A percentile compares a stretch with the other conserved stretches of the same genome.
Evolutionary conservation across 768 basidiomycete genomes (phyloP).

Genomic region (Rhizopogon salebrosus): DNA sequence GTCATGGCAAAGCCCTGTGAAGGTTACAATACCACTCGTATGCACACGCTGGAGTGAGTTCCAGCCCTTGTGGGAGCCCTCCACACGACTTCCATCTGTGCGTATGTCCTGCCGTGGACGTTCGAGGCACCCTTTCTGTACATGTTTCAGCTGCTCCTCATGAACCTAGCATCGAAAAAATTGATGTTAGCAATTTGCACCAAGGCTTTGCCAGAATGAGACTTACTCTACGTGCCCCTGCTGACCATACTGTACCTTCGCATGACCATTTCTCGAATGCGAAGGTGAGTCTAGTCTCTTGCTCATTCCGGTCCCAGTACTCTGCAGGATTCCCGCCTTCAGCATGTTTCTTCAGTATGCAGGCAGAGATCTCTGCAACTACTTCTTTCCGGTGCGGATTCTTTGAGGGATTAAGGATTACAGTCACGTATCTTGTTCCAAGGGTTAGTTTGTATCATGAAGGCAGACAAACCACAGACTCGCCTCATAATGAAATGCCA

Average conservation of each 20-base stretch:
- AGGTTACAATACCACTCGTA: conserved; percentile 17
- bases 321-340: conserved; percentile 2
- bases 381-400: conserved; percentile 4
- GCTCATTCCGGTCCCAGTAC: conserved; percentile 16
- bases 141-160: conserved; percentile 21
- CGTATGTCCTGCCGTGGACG: conserved; percentile 14
- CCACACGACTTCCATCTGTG: conserved; percentile 24
- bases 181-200: too few relatives aligned
- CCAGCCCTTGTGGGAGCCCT: conserved; percentile 26
- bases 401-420: conserved; percentile 6
- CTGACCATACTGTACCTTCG: conserved; percentile 16
- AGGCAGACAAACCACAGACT: background rate
- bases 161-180: too few relatives aligned
- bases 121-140: conserved; percentile 21
- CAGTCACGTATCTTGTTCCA: conserved; percentile 6
- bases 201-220: too few relatives aligned
- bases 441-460: background rate
- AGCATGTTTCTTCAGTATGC: conserved; percentile 8
- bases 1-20: conserved; percentile 14
- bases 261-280: conserved; percentile 11
- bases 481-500: conserved; percentile 18
- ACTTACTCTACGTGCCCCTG: conserved; percentile 12
- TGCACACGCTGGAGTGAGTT: conserved; percentile 15
- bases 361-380: conserved; percentile 6
- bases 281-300: conserved; percentile 7